Conservation (phyloP, 805 yeast genomes). For the Candida nonsorbophila region DNA sequence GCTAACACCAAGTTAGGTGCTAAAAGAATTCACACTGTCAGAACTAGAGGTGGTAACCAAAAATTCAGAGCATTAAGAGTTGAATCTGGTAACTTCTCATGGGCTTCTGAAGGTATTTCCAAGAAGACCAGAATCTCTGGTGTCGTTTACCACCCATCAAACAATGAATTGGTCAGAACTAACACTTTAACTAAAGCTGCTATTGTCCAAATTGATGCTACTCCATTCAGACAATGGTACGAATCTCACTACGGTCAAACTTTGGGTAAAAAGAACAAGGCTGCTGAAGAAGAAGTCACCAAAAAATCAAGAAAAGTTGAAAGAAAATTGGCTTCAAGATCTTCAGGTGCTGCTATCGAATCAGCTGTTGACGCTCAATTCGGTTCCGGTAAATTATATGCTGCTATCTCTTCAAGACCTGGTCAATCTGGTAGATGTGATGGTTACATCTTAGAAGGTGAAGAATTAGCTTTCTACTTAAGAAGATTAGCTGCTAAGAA, state of each 20-base stretch:
- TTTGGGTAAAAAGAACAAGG: slow-evolving; percentile 64
- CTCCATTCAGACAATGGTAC: slow-evolving; percentile 99
- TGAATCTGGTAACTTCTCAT: slow-evolving; percentile 98
- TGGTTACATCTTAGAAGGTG: slow-evolving; percentile 99
- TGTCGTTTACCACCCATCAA: slow-evolving; percentile 99
- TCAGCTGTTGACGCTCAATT: slow-evolving; percentile 91
- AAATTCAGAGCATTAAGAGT: slow-evolving; percentile 99
- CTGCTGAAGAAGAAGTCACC: slow-evolving; percentile 47
- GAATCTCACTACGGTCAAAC: slow-evolving; percentile 96
- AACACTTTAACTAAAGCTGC: slow-evolving; percentile 99
- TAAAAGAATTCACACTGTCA: slow-evolving; percentile 98
- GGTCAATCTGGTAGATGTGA: slow-evolving; percentile 99
- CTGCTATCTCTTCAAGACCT: slow-evolving; percentile 98
- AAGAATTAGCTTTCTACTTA: slow-evolving; percentile 99
- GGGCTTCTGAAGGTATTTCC: slow-evolving; percentile 99
- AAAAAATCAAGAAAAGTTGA: slow-evolving; percentile 73
- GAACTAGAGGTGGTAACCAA: slow-evolving; percentile 99
- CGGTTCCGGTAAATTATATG: slow-evolving; percentile 98
- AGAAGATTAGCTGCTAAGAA: slow-evolving; percentile 99
- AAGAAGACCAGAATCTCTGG: slow-evolving; percentile 98
- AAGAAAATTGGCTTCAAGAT: slow-evolving; percentile 92
- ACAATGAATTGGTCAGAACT: slow-evolving; percentile 99
- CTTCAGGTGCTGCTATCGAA: slow-evolving; percentile 80
- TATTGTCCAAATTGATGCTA: slow-evolving; percentile 98
- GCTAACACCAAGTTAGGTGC: slow-evolving; percentile 99